A percentile compares a stretch with the other conserved stretches of the same genome.
Conservation (phyloP, 2,329 filamentous ascomycete species). For the Trichoderma lentiforme region DNA sequence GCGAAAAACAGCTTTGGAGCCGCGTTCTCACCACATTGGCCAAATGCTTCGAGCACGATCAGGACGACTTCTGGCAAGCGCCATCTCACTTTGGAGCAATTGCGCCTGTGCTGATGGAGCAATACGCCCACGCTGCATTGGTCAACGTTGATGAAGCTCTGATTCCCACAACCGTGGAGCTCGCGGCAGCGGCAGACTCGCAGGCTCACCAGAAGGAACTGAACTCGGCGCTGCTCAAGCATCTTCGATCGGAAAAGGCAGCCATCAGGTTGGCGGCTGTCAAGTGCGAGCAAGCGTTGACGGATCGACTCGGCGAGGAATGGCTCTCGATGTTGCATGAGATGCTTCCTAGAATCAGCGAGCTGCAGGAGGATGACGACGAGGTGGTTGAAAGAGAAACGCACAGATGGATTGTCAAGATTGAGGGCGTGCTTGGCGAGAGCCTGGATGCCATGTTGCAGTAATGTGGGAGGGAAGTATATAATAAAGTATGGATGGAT, state of each 20-base stretch:
- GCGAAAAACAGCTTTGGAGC: conserved; percentile 61
- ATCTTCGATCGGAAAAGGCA: conserved; percentile 69
- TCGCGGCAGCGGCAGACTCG: conserved; percentile 77
- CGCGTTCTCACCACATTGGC: conserved; percentile 68
- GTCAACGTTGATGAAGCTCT: conserved; percentile 50
- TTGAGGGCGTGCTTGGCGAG: conserved; percentile 87
- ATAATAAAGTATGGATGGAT: neutral
- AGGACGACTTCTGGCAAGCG: conserved; percentile 94
- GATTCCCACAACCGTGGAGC: conserved; percentile 72
- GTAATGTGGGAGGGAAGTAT: conserved; percentile 43
- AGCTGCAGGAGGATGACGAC: conserved; percentile 94
- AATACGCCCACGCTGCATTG: conserved; percentile 52
- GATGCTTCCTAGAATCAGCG: conserved; percentile 94
- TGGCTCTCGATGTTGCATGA: conserved; percentile 89
- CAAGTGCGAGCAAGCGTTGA: conserved; percentile 75
- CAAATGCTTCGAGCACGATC: conserved; percentile 80
- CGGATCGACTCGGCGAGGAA: conserved; percentile 80
- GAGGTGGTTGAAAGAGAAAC: conserved; percentile 89
- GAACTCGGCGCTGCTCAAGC: conserved; percentile 73
- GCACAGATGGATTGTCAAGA: conserved; percentile 82
- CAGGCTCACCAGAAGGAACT: conserved; percentile 88
- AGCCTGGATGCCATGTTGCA: conserved; percentile 89
- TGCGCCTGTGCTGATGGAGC: conserved; percentile 64
- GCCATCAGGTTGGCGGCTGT: conserved; percentile 77
- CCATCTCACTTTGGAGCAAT: conserved; percentile 80